Evolutionary conservation across 345 rosid genomes (phyloP), one percentile per base, ranked within the genome.

Genomic region (Eucalyptus curtisii): DNA sequence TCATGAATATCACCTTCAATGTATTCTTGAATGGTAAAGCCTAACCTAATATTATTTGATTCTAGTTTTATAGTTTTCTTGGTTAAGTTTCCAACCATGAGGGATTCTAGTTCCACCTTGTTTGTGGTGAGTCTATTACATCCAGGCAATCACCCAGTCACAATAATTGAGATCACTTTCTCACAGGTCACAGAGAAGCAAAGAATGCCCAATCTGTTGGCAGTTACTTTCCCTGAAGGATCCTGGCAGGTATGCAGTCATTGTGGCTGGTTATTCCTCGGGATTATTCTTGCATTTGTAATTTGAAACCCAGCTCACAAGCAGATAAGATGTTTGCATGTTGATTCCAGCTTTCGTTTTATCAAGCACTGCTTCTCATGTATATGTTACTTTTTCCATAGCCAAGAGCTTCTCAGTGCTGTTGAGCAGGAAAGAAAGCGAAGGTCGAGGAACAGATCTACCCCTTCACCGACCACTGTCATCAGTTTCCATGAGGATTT

Each of bases 191-290:
- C 98, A 97, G 90, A 95, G 99, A 95, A 96, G 99, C 95, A 93
- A 95, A 89, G 99, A 96, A 91, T 97, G 99, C 88, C 99, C 98
- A 5, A 96, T 97, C 88, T 97, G 98, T 89, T 97, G 98, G 98
- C 99, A 93, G 89, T 89, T 91, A 25, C 92, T 97, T 92, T 90
- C 90, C 86, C 88, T 97, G 49, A 92, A 90, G 91, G 99, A 96
- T 85, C 96, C 96, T 90, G 92, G 91, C 86, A 91, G 99, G 99
- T 96, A 92, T 81, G 42, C 76, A 25, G 88, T 87, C 37, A 55
- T 17, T 44, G 89, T 89, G 19, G 82, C 87, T 90, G 42, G 84
- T 86, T 80, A 40, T 86, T 61, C 87, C 64, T 68, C 24, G 22
- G 42, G 24, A 42, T 37, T 59, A 48, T 14, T 37, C n/a, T 90